A percentile compares a stretch with the other conserved stretches of the same genome.
These are phyloP conservation scores for Zasmidium citrigriseum DNA, from an alignment of 2,329 filamentous ascomycete genomes.

Conservation along the genomic window DNA sequence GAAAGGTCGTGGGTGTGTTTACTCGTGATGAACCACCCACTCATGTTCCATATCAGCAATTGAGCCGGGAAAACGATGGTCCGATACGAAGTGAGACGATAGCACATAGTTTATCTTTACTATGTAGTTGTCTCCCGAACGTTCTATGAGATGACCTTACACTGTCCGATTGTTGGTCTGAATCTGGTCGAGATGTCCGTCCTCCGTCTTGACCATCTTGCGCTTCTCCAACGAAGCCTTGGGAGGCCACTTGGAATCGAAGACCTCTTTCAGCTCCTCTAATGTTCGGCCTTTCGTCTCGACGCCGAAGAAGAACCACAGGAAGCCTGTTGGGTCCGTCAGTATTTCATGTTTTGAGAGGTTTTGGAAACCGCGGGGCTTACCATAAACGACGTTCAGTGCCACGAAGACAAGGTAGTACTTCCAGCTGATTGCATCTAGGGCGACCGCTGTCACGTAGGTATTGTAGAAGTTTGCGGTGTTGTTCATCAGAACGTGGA, in stretches of 20 bases:
- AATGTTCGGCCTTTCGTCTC: slow-evolving; percentile 45
- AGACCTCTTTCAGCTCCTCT: slow-evolving; percentile 49
- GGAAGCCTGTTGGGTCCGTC: neutral
- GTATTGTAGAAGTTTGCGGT: slow-evolving; percentile 45
- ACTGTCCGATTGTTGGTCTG: too few species aligned
- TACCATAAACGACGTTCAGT: slow-evolving; percentile 36
- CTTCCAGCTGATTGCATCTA: slow-evolving; percentile 29
- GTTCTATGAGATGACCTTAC: too few species aligned
- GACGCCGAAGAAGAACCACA: slow-evolving; percentile 31
- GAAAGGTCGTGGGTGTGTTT: too few species aligned
- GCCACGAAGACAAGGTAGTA: slow-evolving; percentile 32
- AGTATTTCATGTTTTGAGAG: too few species aligned
- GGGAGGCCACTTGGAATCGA: slow-evolving; percentile 42
- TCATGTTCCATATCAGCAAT: too few species aligned
- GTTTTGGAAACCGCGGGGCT: slow-evolving; percentile 37
- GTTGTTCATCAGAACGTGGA: slow-evolving; percentile 47
- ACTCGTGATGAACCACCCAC: too few species aligned
- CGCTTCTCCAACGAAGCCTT: slow-evolving; percentile 31
- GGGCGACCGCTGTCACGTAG: slow-evolving; percentile 33
- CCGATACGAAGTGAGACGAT: too few species aligned
- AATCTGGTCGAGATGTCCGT: slow-evolving; percentile 4
- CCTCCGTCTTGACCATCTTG: slow-evolving; percentile 8
- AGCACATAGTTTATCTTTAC: too few species aligned
- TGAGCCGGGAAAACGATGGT: too few species aligned
- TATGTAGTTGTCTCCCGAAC: too few species aligned